Conservation (phyloP, 176 grass and related monocot genomes). For the Triticum dicoccoides region DNA sequence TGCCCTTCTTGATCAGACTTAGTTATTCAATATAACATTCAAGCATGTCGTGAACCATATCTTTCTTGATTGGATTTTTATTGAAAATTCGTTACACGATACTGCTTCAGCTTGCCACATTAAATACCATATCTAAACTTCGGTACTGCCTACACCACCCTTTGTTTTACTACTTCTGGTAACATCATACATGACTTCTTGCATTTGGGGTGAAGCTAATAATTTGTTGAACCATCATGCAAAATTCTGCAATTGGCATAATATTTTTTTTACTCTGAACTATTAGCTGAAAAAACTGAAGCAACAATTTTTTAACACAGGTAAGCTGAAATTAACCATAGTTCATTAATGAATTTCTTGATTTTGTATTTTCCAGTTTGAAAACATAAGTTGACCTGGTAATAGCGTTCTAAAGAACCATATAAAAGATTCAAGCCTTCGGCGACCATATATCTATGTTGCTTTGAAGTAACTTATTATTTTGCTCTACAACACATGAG, state of each 20-base stretch:
- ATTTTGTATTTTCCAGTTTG: background rate
- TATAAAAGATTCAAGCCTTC: background rate
- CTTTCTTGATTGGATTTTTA: background rate
- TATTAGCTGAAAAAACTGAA: constrained; percentile 15
- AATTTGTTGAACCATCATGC: background rate
- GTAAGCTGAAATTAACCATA: background rate
- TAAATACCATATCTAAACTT: constrained; percentile 6
- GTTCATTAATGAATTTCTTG: background rate
- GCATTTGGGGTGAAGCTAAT: constrained; percentile 3
- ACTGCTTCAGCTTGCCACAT: background rate
- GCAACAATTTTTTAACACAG: background rate
- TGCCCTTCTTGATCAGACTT: background rate
- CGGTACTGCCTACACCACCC: background rate
- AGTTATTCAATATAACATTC: background rate
- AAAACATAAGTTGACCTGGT: constrained; percentile 1
- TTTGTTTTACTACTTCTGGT: too few relatives aligned
- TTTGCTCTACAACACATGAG: background rate
- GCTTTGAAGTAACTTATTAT: constrained; percentile 11
- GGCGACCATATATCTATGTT: background rate
- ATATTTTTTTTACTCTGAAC: background rate
- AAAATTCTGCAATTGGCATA: background rate
- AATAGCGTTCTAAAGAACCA: constrained; percentile 3
- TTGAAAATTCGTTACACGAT: background rate
- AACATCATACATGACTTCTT: background rate
- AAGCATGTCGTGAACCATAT: constrained; percentile 10